A percentile compares a stretch with the other conserved stretches of the same genome.
phyloP scores from a whole-genome alignment of 805 yeast genomes.

The Zygosaccharomyces kombuchaensis region DNA sequence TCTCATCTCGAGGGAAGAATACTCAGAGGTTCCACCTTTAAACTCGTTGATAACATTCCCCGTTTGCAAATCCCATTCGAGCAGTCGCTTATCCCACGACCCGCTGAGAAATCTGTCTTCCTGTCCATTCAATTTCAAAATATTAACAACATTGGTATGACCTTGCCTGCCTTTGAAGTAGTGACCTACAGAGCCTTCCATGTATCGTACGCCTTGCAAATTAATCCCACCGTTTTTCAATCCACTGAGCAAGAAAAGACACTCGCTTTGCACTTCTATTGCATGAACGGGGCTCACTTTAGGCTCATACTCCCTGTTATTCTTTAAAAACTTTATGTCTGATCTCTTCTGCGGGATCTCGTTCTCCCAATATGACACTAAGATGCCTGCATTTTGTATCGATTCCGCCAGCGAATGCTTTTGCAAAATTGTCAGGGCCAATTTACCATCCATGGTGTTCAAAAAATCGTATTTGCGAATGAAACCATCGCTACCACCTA shows the following conservation, averaged over 20 bases:
- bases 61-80: constrained; percentile 81
- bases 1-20: constrained; percentile 69
- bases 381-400: constrained; percentile 76
- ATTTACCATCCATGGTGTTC: constrained; percentile 79
- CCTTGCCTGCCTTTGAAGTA: constrained; percentile 50
- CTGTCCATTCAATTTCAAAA: constrained; percentile 53
- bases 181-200: constrained; percentile 77
- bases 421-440: constrained; percentile 86
- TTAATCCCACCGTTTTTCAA: constrained; percentile 80
- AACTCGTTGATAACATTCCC: constrained; percentile 53
- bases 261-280: constrained; percentile 75
- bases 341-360: constrained; percentile 71
- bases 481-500: constrained; percentile 96
- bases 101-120: constrained; percentile 74
- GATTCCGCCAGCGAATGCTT: constrained; percentile 85
- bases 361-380: constrained; percentile 90
- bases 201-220: constrained; percentile 73
- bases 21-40: constrained; percentile 65
- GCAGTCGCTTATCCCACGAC: constrained; percentile 80
- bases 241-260: constrained; percentile 82
- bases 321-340: constrained; percentile 33
- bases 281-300: constrained; percentile 81
- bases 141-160: constrained; percentile 75
- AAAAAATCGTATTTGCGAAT: constrained; percentile 85
- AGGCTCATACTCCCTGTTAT: constrained; percentile 45